A percentile compares a stretch with the other conserved stretches of the same genome.
Evolutionary conservation across 345 rosid species (phyloP).

Genomic region (Citrus sinensis): DNA sequence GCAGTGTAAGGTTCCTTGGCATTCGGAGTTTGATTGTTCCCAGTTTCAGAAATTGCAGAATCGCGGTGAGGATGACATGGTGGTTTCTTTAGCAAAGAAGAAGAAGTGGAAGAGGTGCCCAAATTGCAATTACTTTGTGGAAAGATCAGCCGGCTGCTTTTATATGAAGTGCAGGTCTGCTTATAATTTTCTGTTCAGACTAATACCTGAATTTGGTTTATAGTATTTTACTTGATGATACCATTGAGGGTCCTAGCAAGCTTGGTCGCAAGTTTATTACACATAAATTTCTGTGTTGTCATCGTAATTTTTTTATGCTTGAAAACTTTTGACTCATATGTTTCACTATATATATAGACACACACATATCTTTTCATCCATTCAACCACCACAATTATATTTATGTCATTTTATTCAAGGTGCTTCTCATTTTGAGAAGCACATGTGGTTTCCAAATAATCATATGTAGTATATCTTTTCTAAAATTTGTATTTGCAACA

Average conservation of each 20-base stretch:
- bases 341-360: no score
- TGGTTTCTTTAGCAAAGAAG: constrained; percentile 42
- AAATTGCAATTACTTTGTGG: constrained; percentile 39
- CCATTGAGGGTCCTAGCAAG: background rate
- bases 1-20: constrained; percentile 51
- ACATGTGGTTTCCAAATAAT: no score
- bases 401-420: no score
- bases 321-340: no score
- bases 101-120: constrained; percentile 49
- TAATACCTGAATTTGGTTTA: no score
- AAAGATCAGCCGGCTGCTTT: constrained; percentile 37
- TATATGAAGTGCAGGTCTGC: constrained; percentile 59
- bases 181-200: background rate
- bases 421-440: no score
- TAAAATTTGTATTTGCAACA: no score
- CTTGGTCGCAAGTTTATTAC: background rate
- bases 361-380: no score
- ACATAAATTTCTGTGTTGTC: no score
- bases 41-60: constrained; percentile 38
- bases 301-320: no score
- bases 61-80: constrained; percentile 37
- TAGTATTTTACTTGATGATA: no score
- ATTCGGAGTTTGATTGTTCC: constrained; percentile 34
- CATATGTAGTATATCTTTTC: rapidly evolving
- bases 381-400: no score